Base-by-base conservation (phyloP, 768 basidiomycete genomes). In the Sporobolomyces roseus region DNA sequence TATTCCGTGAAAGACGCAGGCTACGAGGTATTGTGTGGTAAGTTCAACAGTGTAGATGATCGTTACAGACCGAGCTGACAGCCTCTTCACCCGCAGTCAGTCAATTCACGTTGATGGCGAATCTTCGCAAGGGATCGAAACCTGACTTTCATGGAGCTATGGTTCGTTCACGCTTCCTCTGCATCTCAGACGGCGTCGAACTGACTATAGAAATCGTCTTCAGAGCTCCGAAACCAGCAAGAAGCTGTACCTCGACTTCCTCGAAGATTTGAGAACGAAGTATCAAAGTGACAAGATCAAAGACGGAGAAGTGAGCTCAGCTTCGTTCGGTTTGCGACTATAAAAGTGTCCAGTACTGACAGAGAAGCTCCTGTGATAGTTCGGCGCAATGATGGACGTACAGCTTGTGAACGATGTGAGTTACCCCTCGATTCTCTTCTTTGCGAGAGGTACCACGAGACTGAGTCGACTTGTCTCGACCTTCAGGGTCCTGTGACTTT, bases 61-160 rank as follows among this genome's bases (percentile, higher is more conserved):
- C 17, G 32, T n/a, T n/a, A n/a, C n/a, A 32, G 23, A 16, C 27
- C 14, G n/a, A 43, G 23, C 23, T 8, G 21, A 45, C 7, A 25
- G 23, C 4, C 17, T 30, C 25, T 3, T 12, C n/a, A 46, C n/a
- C 19, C 29, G 0, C 64, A 81, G 80, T 98, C n/a, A 97, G 93
- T 1, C 94, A 99, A 73, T 99, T 98, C 78, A 97, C 94, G 1
- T 82, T 99, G 21, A 79, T 93, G 76, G 93, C 93, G 23, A 88
- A 88, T 66, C 91, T 91, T 23, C 82, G 83, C 60, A 96, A 96
- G 78, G 93, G 92, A 0, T 32, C 48, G 77, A 92, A 93, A 76
- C 90, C 90, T 10, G 93, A 97, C 78, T 99, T 97, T 76, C 94
- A 97, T 79, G 84, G 84, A 33, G 93, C 93, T 2, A 96, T 96